phyloP scores from a whole-genome alignment of 78 protist genomes.

The Cavenderia fasciculata region DNA sequence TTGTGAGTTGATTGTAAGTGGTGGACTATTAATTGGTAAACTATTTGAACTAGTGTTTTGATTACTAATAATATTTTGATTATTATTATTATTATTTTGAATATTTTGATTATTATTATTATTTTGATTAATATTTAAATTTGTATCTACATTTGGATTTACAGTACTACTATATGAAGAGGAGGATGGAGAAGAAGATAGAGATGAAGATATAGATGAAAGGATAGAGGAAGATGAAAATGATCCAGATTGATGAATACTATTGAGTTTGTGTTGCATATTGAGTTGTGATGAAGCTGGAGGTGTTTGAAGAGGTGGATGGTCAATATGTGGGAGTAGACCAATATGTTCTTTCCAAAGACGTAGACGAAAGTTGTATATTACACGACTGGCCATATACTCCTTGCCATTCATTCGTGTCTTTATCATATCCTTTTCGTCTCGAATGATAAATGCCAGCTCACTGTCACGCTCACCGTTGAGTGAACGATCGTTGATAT shows the following conservation, averaged over 20 bases:
- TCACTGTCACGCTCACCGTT: slow-evolving; percentile 77
- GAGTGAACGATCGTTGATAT: slow-evolving; percentile 89
- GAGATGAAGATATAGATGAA: too few relatives aligned
- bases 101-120: neutral
- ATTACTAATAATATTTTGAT: neutral
- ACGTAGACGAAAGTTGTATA: slow-evolving; percentile 55
- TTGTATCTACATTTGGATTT: neutral
- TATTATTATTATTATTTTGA: neutral
- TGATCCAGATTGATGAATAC: neutral
- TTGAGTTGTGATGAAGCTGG: too few relatives aligned
- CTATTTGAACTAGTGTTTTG: neutral
- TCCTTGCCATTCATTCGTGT: slow-evolving; percentile 79
- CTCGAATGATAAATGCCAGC: slow-evolving; percentile 58
- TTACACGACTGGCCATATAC: slow-evolving; percentile 32
- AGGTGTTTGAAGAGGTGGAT: slow-evolving; percentile 55
- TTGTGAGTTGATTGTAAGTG: neutral
- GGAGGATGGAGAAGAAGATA: too few relatives aligned
- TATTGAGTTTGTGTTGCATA: neutral
- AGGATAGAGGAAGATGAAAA: neutral
- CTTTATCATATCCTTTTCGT: slow-evolving; percentile 43
- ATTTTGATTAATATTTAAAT: neutral
- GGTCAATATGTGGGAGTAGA: slow-evolving; percentile 44
- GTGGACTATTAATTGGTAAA: too few relatives aligned
- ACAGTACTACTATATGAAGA: neutral
- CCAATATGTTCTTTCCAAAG: slow-evolving; percentile 81